Evolutionary conservation across 2,329 filamentous ascomycete genomes (phyloP).

Genomic region (Aspergillus jensenii): DNA sequence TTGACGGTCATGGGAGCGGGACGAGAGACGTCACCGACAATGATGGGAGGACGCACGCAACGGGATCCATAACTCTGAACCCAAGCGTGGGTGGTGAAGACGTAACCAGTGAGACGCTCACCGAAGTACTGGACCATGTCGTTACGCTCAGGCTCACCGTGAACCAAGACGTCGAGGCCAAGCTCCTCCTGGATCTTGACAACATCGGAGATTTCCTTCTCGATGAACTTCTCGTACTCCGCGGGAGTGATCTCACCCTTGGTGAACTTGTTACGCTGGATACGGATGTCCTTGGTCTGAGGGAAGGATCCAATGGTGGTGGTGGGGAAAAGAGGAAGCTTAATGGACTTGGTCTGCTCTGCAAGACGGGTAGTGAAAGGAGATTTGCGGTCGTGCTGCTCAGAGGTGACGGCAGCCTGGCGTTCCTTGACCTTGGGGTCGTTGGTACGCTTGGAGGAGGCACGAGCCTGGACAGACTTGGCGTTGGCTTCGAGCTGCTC

Average conservation of each 20-base stretch:
- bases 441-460: constrained; percentile 92
- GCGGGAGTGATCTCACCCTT: constrained; percentile 92
- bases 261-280: constrained; percentile 96
- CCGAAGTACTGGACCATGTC: constrained; percentile 99
- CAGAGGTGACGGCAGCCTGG: constrained; percentile 78
- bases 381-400: constrained; percentile 91
- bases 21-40: constrained; percentile 97
- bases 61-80: constrained; percentile 98
- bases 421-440: constrained; percentile 96
- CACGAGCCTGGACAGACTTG: constrained; percentile 87
- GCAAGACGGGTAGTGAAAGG: constrained; percentile 81
- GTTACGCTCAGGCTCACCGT: constrained; percentile 99
- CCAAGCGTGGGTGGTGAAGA: constrained; percentile 99
- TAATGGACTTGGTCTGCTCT: constrained; percentile 88
- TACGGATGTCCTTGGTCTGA: constrained; percentile 97
- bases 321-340: constrained; percentile 94
- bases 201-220: constrained; percentile 95
- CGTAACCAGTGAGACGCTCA: constrained; percentile 93
- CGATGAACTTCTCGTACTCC: constrained; percentile 98
- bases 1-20: constrained; percentile 98
- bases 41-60: constrained; percentile 96
- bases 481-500: constrained; percentile 95
- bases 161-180: constrained; percentile 92
- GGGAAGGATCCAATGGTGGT: constrained; percentile 99
- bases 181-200: constrained; percentile 98